Conservation (phyloP, 2,329 filamentous ascomycete species). For the Curvularia verruculosa region DNA sequence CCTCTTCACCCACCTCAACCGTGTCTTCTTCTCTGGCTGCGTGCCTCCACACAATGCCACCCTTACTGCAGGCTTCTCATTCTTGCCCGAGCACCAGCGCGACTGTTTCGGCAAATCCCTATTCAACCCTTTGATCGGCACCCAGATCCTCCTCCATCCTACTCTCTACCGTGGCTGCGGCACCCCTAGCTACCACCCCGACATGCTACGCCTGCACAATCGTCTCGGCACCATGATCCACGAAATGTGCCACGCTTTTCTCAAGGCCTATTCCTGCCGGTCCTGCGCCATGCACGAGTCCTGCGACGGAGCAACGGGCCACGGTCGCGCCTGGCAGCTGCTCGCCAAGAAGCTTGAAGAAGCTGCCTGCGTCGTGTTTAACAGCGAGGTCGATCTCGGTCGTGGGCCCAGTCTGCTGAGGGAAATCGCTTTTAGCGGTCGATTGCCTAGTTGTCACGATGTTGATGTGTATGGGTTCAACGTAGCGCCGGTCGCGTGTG, state of each 20-base stretch:
- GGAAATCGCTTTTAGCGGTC: conserved; percentile 11
- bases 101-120: conserved; percentile 19
- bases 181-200: conserved; percentile 1
- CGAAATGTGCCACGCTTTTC: conserved; percentile 26
- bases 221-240: conserved; percentile 24
- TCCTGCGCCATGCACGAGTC: conserved; percentile 16
- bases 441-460: conserved; percentile 24
- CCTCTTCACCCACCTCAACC: conserved; percentile 18
- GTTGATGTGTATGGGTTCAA: conserved; percentile 19
- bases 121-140: conserved; percentile 21
- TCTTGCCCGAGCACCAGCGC: conserved; percentile 6
- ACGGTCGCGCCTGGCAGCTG: conserved; percentile 29
- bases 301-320: conserved; percentile 14
- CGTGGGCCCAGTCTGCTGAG: conserved; percentile 21
- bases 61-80: conserved; percentile 18
- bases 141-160: conserved; percentile 22
- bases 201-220: conserved; percentile 8
- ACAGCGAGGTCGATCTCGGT: conserved; percentile 19
- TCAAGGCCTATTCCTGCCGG: conserved; percentile 23
- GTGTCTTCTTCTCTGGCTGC: conserved; percentile 18
- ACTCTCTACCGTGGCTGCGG: conserved; percentile 15
- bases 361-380: conserved; percentile 22
- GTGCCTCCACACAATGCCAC: conserved; percentile 12
- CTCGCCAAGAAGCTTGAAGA: conserved; percentile 26
- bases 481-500: conserved; percentile 9